Evolutionary conservation across 176 grass and related monocot genomes (phyloP), one percentile per base, ranked within the genome.

Genomic region (Oryza glaberrima): DNA sequence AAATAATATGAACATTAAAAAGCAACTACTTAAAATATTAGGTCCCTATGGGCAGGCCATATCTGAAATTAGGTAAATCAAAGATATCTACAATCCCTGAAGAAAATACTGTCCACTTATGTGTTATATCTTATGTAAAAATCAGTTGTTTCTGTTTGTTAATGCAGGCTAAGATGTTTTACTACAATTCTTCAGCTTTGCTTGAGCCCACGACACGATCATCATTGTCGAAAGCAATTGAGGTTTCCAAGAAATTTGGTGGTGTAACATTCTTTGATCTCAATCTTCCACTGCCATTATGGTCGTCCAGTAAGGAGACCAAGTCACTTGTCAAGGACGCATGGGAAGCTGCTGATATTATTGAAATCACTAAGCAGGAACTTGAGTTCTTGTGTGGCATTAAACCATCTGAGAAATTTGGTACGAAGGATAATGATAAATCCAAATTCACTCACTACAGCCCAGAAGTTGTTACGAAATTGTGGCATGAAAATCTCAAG

Each of bases 81-180:
- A 10, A 32, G 41, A 70, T 19, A 12, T 20, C 9, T n/a, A 17
- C 54, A 9, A n/a, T 44, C 4, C 22, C n/a, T 15, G 5, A 70
- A 81, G 19, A 71, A 6, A 48, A 58, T 58, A n/a, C 17, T 58
- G 11, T 65, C 1, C 70, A 36, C 2, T 30, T 3, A 65, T 48
- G 3, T 28, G 23, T 16, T 66, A 7, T 74, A 10, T 75, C 5
- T 34, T 48, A 68, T 74, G 52, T 72, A 28, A 84, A 49, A 81
- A 70, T 66, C 34, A 66, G 9, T 83, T 11, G 81, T 13, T 73
- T 88, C 36, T 84, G 10, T 48, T 67, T 89, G 17, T 87, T 82
- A 48, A 67, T 92, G 85, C 87, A 98, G 96, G 93, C 85, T 82
- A 98, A 95, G 75, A 94, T 98, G 93, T 90, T 98, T 81, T 98